Base-by-base conservation (phyloP, 345 rosid genomes). In the Lenwebbia sp. region DNA sequence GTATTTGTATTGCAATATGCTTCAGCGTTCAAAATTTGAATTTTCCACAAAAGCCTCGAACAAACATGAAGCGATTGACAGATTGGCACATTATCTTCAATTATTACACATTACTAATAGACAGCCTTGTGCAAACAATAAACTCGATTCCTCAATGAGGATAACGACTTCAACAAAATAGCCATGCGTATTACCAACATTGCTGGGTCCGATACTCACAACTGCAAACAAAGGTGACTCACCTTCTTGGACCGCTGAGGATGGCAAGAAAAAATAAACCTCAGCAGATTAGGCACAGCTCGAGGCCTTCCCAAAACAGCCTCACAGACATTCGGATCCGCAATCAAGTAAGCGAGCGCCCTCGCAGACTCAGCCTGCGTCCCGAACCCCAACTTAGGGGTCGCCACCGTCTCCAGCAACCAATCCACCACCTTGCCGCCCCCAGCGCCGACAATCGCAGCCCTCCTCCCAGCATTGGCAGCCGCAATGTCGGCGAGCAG, bases 281-380 rank as follows among this genome's bases (percentile, higher is more conserved):
- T 94, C 84, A 95, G 89, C 90, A 97, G 85, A 91, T 93, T 88
- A 47, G 99, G 94, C 60, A 97, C 95, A 4, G 98, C 98, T 78
- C 86, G 92, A 23, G 99, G 98, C 92, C 98, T 94, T 82, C 94
- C 98, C 7, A 97, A 90, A 85, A 96, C 99, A 30, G 91, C 93
- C 78, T 89, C 92, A 1, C 93, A 86, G 83, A 97, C 98, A 58
- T 90, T 88, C 5, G 98, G 95, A 88, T 97, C 99, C 8, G 98
- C 98, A 85, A 97, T 92, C 89, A 97, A 90, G 89, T 90, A 97
- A 7, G 99, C 97, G 57, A 97, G 91, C 26, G 99, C 98, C 91
- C 99, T 93, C 1, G 98, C 99, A 4, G 97, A 94, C 91, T 97
- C 99, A 5, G 96, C 99, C 93, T 96, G 99, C 13, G 95, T 93